A percentile compares a stretch with the other conserved stretches of the same genome.
These are phyloP conservation scores for Scenedesmus sp. DNA, from an alignment of 163 green algal species.

Conservation along the genomic window DNA sequence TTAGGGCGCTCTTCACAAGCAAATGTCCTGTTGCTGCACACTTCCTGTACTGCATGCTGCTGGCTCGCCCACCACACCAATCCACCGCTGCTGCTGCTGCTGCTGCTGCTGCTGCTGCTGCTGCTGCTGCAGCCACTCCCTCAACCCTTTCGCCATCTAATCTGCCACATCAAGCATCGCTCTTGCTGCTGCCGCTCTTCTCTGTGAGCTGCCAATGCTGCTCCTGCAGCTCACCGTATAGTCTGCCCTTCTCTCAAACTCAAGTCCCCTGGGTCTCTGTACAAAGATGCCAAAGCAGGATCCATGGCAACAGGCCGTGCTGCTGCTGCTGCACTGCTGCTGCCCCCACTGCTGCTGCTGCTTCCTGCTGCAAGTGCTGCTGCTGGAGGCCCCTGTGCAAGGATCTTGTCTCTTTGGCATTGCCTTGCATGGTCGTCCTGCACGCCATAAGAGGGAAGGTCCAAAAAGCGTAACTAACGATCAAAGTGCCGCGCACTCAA, in stretches of 20 bases:
- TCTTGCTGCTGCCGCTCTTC: no score
- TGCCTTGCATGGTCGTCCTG: conserved; percentile 40
- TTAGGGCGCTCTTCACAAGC: no score
- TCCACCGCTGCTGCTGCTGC: background rate
- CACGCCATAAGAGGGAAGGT: background rate
- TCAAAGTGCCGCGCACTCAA: no score
- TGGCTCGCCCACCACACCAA: background rate
- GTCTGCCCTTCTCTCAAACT: conserved; percentile 48
- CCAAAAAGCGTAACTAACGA: no score
- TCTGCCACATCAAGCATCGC: no score
- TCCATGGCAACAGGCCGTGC: background rate
- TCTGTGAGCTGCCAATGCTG: background rate
- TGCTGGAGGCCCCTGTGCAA: background rate
- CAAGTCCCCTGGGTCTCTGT: conserved; percentile 38
- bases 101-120: background rate
- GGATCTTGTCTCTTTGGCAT: conserved; percentile 12
- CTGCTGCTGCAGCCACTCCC: background rate
- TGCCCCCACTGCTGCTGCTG: background rate
- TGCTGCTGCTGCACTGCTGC: background rate
- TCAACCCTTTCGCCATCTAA: no score
- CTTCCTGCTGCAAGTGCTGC: background rate
- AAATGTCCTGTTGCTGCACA: background rate
- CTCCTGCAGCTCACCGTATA: conserved; percentile 17
- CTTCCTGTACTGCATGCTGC: background rate
- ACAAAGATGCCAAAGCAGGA: conserved; percentile 2